Evolutionary conservation across 352 stramenopile genomes (phyloP).

Genomic region (Phytopythium boreale): DNA sequence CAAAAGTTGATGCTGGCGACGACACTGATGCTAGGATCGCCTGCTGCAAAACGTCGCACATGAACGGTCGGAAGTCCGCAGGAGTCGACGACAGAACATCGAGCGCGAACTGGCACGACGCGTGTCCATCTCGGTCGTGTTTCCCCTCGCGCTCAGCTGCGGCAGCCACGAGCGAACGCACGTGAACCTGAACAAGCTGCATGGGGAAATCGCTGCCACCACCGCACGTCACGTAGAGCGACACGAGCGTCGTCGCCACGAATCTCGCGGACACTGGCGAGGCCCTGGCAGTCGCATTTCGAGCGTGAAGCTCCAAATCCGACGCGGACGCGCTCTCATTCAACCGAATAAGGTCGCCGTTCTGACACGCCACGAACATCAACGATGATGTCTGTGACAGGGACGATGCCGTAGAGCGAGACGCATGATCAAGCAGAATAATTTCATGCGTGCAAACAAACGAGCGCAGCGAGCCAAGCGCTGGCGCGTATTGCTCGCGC

Average conservation of each 20-base stretch:
- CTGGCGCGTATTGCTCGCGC: constrained; percentile 52
- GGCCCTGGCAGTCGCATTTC: not conserved
- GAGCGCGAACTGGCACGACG: constrained; percentile 31
- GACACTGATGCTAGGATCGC: not conserved
- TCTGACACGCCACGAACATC: constrained; percentile 65
- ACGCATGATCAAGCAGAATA: constrained; percentile 77
- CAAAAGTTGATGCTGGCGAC: not conserved
- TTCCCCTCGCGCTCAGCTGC: not conserved
- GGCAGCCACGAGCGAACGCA: constrained; percentile 36
- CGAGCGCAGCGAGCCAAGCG: constrained; percentile 52
- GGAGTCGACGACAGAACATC: constrained; percentile 54
- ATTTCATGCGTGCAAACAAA: constrained; percentile 84
- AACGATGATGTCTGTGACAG: constrained; percentile 20
- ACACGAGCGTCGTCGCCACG: constrained; percentile 37
- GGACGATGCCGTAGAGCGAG: constrained; percentile 13
- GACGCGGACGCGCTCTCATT: constrained; percentile 54
- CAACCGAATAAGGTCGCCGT: constrained; percentile 54
- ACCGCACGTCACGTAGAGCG: constrained; percentile 59
- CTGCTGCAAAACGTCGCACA: constrained; percentile 35
- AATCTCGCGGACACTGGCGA: not conserved
- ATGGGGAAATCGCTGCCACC: constrained; percentile 52
- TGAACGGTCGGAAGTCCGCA: constrained; percentile 47
- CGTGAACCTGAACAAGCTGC: constrained; percentile 64
- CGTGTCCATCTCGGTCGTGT: constrained; percentile 2
- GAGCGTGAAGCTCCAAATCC: constrained; percentile 33